Percentiles rank a stretch among this genome's conserved stretches.
Evolutionary conservation across 805 yeast species (phyloP).

Genomic region (Lipomyces starkeyi): DNA sequence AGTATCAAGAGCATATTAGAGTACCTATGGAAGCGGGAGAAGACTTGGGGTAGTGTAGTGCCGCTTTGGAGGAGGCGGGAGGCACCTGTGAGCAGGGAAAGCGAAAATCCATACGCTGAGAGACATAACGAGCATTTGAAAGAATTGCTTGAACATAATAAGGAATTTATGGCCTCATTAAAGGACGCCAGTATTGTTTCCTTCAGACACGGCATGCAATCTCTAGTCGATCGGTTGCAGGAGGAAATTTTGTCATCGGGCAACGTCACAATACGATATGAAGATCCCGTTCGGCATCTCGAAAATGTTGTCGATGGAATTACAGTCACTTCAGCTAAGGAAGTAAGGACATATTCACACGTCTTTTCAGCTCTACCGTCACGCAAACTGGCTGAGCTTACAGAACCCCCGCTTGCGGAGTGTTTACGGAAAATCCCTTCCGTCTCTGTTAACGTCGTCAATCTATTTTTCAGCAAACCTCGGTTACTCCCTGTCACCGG

Average conservation of each 20-base stretch:
- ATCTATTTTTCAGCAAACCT: slow-evolving; percentile 61
- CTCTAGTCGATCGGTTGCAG: slow-evolving; percentile 12
- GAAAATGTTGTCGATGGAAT: slow-evolving; percentile 24
- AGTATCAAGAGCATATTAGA: slow-evolving; percentile 51
- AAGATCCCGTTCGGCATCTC: slow-evolving; percentile 13
- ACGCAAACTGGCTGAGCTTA: slow-evolving; percentile 17
- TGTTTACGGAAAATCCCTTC: slow-evolving; percentile 54
- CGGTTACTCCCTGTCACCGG: slow-evolving; percentile 61
- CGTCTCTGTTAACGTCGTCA: slow-evolving; percentile 67
- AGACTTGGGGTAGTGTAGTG: slow-evolving; percentile 21
- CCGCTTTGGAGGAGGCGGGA: slow-evolving; percentile 12
- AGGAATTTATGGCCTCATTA: slow-evolving; percentile 17
- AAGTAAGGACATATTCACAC: slow-evolving; percentile 18
- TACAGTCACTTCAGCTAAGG: slow-evolving; percentile 19
- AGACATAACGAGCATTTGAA: not conserved
- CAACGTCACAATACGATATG: slow-evolving; percentile 12
- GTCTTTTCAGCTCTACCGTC: slow-evolving; percentile 45
- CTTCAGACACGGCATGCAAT: slow-evolving; percentile 30
- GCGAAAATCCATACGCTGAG: not conserved
- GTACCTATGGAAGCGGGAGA: slow-evolving; percentile 28
- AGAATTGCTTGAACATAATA: slow-evolving; percentile 45
- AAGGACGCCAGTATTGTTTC: slow-evolving; percentile 26
- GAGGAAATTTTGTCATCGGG: slow-evolving; percentile 7
- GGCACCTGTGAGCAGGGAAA: not conserved
- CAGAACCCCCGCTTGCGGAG: slow-evolving; percentile 9